These are phyloP conservation scores for Emiliania huxleyi DNA, from an alignment of 78 protist species.

Conservation along the genomic window DNA sequence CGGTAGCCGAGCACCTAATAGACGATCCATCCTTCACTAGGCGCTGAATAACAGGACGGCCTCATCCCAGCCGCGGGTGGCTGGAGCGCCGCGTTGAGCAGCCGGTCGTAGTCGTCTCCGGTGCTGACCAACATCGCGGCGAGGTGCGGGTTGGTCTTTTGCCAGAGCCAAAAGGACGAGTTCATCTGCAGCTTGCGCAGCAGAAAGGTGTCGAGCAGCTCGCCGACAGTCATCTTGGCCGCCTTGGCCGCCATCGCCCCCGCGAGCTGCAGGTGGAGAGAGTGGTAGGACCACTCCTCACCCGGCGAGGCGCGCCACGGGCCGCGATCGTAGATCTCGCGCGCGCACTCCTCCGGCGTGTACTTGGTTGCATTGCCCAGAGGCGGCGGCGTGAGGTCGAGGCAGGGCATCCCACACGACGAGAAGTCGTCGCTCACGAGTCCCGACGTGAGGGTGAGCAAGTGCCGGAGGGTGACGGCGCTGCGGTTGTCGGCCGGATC, in stretches of 20 bases:
- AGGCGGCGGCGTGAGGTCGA: not conserved
- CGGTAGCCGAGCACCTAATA: not conserved
- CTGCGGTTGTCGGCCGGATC: not conserved
- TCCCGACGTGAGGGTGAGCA: not conserved
- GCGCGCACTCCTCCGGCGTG: not conserved
- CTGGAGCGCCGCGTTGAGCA: not conserved
- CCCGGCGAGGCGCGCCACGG: not conserved
- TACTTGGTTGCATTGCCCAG: too few species aligned
- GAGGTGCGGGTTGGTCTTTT: not conserved
- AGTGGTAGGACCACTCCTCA: not conserved
- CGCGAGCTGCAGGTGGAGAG: not conserved
- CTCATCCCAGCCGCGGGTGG: too few species aligned
- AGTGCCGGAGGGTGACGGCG: not conserved
- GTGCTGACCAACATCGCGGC: not conserved
- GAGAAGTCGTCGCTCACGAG: not conserved
- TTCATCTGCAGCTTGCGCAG: not conserved
- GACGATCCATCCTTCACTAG: too few species aligned
- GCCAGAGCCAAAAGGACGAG: not conserved
- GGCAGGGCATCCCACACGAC: not conserved
- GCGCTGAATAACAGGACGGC: too few species aligned
- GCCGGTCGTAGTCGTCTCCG: not conserved
- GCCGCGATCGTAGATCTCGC: not conserved
- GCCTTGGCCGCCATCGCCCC: conserved; percentile 20
- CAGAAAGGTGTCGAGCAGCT: not conserved
- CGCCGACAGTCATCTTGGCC: not conserved